Conservation (phyloP, 1,284 basidiomycete species). For the Malassezia yamatoensis region DNA sequence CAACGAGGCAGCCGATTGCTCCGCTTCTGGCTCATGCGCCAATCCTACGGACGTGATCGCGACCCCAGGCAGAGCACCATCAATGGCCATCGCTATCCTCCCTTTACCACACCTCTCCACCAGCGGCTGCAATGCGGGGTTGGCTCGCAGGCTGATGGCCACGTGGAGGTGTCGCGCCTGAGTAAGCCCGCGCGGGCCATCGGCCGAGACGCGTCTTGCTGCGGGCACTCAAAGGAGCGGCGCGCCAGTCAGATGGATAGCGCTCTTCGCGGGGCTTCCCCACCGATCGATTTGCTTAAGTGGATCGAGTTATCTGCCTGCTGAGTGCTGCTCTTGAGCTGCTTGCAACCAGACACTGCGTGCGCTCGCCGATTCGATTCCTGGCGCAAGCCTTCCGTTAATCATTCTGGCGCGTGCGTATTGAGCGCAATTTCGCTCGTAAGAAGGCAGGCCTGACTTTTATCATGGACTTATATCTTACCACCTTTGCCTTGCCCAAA, state of each 20-base stretch:
- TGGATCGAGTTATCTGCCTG: no score
- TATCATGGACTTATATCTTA: constrained; percentile 13
- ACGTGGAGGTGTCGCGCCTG: background rate
- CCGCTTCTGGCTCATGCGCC: background rate
- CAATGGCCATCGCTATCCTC: no score
- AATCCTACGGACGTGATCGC: no score
- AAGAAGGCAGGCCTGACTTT: constrained; percentile 11
- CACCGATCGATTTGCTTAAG: no score
- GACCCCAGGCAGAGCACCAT: no score
- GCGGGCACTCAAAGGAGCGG: background rate
- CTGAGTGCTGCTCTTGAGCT: no score
- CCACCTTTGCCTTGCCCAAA: constrained; percentile 10
- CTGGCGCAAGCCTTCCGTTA: background rate
- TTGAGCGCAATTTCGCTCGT: constrained; percentile 10
- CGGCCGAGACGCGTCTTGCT: constrained; percentile 6
- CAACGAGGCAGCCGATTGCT: background rate
- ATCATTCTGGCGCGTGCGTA: background rate
- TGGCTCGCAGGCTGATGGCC: background rate
- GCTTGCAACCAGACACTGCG: background rate
- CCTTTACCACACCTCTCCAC: no score
- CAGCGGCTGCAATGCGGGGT: no score
- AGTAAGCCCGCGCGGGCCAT: constrained; percentile 2
- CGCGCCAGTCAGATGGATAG: no score
- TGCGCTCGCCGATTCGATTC: background rate
- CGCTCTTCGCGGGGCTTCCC: no score